phyloP scores from a whole-genome alignment of 768 basidiomycete species.

The Krasilnikovozyma curviuscula region DNA sequence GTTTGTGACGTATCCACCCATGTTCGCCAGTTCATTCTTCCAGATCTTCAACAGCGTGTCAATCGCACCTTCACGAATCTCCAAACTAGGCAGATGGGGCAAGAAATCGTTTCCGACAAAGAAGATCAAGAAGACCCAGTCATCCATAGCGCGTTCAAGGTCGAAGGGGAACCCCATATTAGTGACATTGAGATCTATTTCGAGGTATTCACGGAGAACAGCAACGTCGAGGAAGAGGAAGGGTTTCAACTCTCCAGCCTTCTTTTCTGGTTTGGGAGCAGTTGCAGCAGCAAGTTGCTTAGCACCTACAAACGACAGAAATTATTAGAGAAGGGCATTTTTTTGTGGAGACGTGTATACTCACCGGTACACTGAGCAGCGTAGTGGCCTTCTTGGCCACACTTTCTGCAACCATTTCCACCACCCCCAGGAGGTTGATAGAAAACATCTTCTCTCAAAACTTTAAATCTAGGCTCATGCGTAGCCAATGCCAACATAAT shows the following conservation, averaged over 20 bases:
- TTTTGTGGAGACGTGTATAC: not conserved
- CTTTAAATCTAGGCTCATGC: slow-evolving; percentile 94
- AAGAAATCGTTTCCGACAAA: slow-evolving; percentile 99
- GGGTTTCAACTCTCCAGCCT: slow-evolving; percentile 57
- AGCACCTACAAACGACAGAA: not conserved
- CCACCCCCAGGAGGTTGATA: slow-evolving; percentile 42
- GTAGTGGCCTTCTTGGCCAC: slow-evolving; percentile 86
- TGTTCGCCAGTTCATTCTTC: slow-evolving; percentile 76
- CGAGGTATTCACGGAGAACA: slow-evolving; percentile 88
- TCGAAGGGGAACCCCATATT: slow-evolving; percentile 64
- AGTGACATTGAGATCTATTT: slow-evolving; percentile 79
- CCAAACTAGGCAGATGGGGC: slow-evolving; percentile 90
- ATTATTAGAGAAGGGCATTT: not conserved
- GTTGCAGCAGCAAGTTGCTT: not conserved
- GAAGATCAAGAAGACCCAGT: slow-evolving; percentile 99
- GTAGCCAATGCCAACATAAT: slow-evolving; percentile 98
- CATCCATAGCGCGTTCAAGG: slow-evolving; percentile 92
- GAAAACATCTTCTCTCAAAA: slow-evolving; percentile 95
- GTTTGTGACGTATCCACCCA: slow-evolving; percentile 94
- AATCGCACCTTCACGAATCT: slow-evolving; percentile 98
- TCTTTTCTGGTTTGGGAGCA: slow-evolving; percentile 14
- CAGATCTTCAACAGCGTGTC: slow-evolving; percentile 91
- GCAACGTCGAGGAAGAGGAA: slow-evolving; percentile 99
- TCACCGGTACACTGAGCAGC: slow-evolving; percentile 77
- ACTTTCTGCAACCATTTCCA: slow-evolving; percentile 60